Base-by-base conservation (phyloP, 768 basidiomycete genomes). In the Leccinellum luteum region DNA sequence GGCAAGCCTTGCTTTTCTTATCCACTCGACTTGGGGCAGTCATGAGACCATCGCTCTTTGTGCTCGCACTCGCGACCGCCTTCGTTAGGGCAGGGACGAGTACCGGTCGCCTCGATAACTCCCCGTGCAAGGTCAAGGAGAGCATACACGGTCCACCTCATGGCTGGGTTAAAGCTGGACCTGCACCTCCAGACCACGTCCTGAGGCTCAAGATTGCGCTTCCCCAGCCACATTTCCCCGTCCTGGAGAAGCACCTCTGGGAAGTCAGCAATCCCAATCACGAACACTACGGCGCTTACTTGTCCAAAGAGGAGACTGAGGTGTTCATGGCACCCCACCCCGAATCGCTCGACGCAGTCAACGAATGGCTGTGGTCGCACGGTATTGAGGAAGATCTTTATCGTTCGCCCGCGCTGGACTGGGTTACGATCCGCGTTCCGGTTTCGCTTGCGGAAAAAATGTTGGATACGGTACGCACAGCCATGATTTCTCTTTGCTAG, bases 251-350 rank as follows among this genome's bases (percentile, higher is more conserved):
- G 32, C 79, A 81, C 48, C 68, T 86, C 9, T 80, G 75, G 66
- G 80, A 85, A 67, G 74, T 85, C 13, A 84, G 83, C 63, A 75
- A 85, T 64, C 85, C 85, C 0, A 69, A 68, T 45, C 83, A 85
- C 56, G 59, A 67, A 25, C 80, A 80, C 34, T 85, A 85, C 61
- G 84, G 83, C 0, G 73, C 76, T 19, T 76, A 84, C 65, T 70
- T 90, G 41, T 79, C 85, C 54, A 86, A 86, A 69, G 82, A 81
- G 52, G 82, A 90, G 59, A 84, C 86, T 4, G 85, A 89, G 47
- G 75, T 65, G 2, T 73, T 89, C 47, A 78, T 89, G 52, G 77
- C 82, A 21, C 89, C 89, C 3, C 77, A 80, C 61, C 73, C 75
- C 0, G 76, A 79, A 49, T 85, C 81, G 50, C 58, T 87, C 15